A percentile compares a stretch with the other conserved stretches of the same genome.
These are phyloP conservation scores for Apiotrichum domesticum DNA, from an alignment of 1,284 basidiomycete genomes.

Conservation along the genomic window DNA sequence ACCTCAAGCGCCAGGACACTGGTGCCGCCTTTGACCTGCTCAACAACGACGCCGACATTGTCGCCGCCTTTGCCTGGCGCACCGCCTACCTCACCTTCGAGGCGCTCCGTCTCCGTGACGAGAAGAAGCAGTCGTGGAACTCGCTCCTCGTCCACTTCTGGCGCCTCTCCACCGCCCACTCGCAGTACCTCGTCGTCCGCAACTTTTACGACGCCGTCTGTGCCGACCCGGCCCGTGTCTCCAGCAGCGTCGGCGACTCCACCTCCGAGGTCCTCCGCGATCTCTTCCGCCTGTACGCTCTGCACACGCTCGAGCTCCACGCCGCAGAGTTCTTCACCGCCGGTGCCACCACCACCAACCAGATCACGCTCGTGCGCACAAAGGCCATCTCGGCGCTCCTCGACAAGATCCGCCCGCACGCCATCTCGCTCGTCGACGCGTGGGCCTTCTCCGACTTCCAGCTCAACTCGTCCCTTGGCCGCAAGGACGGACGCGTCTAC, in stretches of 20 bases:
- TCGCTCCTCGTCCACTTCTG: conserved; percentile 21
- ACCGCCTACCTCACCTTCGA: conserved; percentile 37
- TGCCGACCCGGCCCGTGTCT: conserved; percentile 6
- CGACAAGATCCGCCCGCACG: conserved; percentile 7
- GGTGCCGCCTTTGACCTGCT: conserved; percentile 39
- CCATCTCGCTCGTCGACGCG: conserved; percentile 50
- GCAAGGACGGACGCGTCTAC: conserved; percentile 50
- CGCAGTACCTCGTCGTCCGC: conserved; percentile 21
- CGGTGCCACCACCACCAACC: conserved; percentile 45
- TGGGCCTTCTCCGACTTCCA: conserved; percentile 54
- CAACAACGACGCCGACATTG: conserved; percentile 52
- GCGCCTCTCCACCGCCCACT: conserved; percentile 19
- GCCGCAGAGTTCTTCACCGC: conserved; percentile 51
- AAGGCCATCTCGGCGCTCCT: conserved; percentile 11
- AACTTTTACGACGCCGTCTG: conserved; percentile 18
- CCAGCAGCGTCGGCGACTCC: conserved; percentile 5
- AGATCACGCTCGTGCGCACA: conserved; percentile 14
- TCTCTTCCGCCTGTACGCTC: conserved; percentile 48
- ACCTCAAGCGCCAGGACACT: conserved; percentile 44
- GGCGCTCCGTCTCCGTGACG: conserved; percentile 43
- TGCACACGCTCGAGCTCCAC: conserved; percentile 48
- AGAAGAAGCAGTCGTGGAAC: conserved; percentile 37
- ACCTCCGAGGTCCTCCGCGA: conserved; percentile 27
- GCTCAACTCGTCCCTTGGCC: conserved; percentile 54
- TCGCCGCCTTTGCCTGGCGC: conserved; percentile 51